Evolutionary conservation across 2,329 filamentous ascomycete species (phyloP), one percentile per base, ranked within the genome.

Genomic region (Exophiala alcalophila): DNA sequence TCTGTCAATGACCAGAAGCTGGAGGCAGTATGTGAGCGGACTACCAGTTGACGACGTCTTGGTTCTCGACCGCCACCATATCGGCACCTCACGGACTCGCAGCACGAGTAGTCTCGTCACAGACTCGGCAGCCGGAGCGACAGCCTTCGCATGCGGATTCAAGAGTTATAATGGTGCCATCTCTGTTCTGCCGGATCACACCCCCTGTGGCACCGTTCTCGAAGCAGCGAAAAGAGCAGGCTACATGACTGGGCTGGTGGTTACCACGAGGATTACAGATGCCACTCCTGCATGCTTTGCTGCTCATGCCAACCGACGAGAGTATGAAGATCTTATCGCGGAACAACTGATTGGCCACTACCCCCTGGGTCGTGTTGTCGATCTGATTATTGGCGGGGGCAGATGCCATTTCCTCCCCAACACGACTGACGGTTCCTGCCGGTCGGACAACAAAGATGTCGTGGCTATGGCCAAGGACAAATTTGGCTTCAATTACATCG

Each of bases 141-240:
- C 92, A 0, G 92, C 92, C 1, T 98, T 98, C 64, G 89, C 87
- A 2, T 98, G 92, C 59, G 91, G 81, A 14, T 69, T 75, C 61
- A 98, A 98, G 78, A 94, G 84, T 64, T 98, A 98, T 71, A 98
- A 98, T 61, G 89, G 89, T 33, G 92, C 92, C 55, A 97, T 98
- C 56, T 86, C 88, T 7, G 84, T 94, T 40, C 73, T 94, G 11
- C 90, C 90, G 0, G 83, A 94, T 64, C 80, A 85, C 55, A 80
- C 80, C 20, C 88, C 92, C 4, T 98, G 92, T 64, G 92, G 91
- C 5, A 95, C 90, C 12, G 88, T 85, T 26, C 77, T 98, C 39
- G 92, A 98, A 69, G 92, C 92, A 3, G 92, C 92, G 25, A 94
- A 96, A 69, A 79, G 81, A 56, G 85, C 86, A 6, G 92, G 92